Conservation (phyloP, 345 rosid genomes). For the Populus euphratica region DNA sequence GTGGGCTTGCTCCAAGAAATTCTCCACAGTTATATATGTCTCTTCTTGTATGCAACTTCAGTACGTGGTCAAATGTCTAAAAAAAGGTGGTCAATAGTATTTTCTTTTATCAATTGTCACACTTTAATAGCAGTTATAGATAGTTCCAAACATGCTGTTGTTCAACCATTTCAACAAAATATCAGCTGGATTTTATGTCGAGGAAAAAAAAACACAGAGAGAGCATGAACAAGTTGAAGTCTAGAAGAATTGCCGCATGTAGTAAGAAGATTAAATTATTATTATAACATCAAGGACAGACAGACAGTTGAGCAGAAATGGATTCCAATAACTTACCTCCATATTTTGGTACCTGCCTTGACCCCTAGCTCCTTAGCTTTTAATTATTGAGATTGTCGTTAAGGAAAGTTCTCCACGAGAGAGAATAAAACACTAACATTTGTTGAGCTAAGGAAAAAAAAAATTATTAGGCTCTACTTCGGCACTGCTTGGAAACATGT, state of each 20-base stretch:
- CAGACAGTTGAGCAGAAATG: conserved; percentile 32
- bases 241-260: neutral
- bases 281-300: conserved; percentile 6
- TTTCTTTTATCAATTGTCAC: too few relatives aligned
- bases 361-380: neutral
- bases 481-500: too few relatives aligned
- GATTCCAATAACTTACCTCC: conserved; percentile 16
- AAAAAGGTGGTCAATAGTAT: neutral
- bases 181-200: too few relatives aligned
- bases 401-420: neutral
- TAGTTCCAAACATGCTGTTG: too few relatives aligned
- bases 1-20: neutral
- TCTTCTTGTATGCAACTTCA: neutral
- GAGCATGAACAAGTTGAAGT: neutral
- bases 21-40: neutral
- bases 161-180: too few relatives aligned
- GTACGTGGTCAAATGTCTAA: neutral
- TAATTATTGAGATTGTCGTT: neutral
- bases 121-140: too few relatives aligned
- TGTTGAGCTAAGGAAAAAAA: too few relatives aligned
- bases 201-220: too few relatives aligned
- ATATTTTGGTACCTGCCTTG: conserved; percentile 4
- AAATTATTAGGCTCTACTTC: too few relatives aligned
- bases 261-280: neutral
- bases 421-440: too few relatives aligned